Evolutionary conservation across 1,284 basidiomycete genomes (phyloP), one percentile per base, ranked within the genome.

Genomic region (Cutaneotrichosporon cavernicola): DNA sequence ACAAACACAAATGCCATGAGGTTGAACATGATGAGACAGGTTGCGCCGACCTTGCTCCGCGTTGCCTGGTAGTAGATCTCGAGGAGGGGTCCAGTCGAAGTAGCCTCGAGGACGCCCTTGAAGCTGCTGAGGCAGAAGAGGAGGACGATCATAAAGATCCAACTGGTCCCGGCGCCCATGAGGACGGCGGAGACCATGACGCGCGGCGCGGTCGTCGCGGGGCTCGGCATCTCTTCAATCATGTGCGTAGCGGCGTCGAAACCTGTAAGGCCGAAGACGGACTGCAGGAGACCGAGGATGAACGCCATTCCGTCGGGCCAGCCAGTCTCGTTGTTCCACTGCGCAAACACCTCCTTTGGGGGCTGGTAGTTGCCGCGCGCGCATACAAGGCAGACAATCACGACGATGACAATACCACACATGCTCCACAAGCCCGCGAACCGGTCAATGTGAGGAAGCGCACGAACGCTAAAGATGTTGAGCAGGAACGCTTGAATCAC

Each of bases 301-400:
- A 43, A 43, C 1, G 40, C 40, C 40, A 43, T 43, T 13, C 40
- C 40, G 40, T 43, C 40, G 5, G 40, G 40, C 40, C 40, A 43
- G 72, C 56, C 62, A 1, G 56, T 60, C 56, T 51, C 38, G 67
- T 81, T 82, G 31, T 71, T 65, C 30, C 69, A 79, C 1, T 65
- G 65, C 1, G 68, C 67, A 62, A 81, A 82, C 10, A 81, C 81
- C 53, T 77, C 79, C 2, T 61, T 61, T 9, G 68, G 77, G 1
- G 65, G 43, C 53, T 79, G 77, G 63, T 72, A 82, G 47, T 74
- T 55, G 5, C 38, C 49, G 26, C 21, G 36, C 4, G 62, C 51
- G 7, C 56, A 58, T 2, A 32, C 36, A 9, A 7, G 73, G 63
- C 6, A 67, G 73, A 68, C 4, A 67, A 62, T 9, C 73, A 75